phyloP scores from a whole-genome alignment of 148 eudicot species.

The Selenicereus undatus region DNA sequence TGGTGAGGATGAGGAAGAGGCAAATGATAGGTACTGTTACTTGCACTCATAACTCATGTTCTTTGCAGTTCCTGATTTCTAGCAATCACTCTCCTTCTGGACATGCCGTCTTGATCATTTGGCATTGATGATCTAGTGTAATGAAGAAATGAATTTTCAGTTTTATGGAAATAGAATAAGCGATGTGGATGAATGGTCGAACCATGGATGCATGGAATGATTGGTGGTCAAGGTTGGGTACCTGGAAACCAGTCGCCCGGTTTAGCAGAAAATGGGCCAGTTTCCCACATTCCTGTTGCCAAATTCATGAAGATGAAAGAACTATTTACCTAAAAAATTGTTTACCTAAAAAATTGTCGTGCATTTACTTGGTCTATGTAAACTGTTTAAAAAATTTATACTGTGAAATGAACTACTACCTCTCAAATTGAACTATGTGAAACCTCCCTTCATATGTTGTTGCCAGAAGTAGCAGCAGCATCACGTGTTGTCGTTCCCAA shows the following conservation, averaged over 20 bases:
- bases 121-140: neutral
- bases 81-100: neutral
- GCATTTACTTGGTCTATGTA: neutral
- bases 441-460: neutral
- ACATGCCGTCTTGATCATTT: neutral
- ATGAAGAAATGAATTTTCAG: neutral
- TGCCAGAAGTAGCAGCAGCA: neutral
- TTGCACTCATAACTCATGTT: neutral
- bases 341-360: neutral
- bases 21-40: constrained; percentile 72
- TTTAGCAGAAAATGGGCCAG: neutral
- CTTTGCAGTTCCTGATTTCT: neutral
- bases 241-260: neutral
- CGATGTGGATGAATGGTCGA: neutral
- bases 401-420: neutral
- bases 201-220: neutral
- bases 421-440: neutral
- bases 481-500: neutral
- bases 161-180: neutral
- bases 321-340: neutral
- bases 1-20: constrained; percentile 92
- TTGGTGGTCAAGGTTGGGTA: neutral
- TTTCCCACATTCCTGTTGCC: neutral
- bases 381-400: neutral
- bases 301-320: neutral